phyloP scores from a whole-genome alignment of 2,329 filamentous ascomycete genomes.

The Aspergillus sp. region DNA sequence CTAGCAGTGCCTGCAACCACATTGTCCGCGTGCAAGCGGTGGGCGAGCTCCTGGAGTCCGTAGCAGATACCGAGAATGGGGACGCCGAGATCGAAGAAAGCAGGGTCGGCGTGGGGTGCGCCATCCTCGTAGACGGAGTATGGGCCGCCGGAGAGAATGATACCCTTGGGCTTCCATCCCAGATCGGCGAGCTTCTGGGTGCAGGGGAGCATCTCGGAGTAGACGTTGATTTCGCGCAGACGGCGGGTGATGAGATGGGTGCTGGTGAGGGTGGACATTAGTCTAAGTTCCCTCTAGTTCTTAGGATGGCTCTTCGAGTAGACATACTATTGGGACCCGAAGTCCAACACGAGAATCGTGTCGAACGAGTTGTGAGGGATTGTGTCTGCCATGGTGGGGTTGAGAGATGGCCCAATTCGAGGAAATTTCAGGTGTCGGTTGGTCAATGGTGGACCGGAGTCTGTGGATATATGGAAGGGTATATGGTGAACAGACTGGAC shows the following conservation, averaged over 20 bases:
- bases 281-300: conserved; percentile 2
- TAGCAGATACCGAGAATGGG: conserved; percentile 64
- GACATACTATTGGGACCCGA: conserved; percentile 48
- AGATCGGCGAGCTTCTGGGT: conserved; percentile 78
- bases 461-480: neutral
- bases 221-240: conserved; percentile 76
- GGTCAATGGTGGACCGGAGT: neutral
- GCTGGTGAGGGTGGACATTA: neutral
- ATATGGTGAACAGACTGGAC: neutral
- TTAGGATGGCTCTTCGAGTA: conserved; percentile 1
- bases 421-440: neutral
- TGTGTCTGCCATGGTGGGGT: conserved; percentile 18
- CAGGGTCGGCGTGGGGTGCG: conserved; percentile 77
- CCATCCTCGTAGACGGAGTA: conserved; percentile 80
- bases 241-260: conserved; percentile 36
- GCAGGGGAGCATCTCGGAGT: conserved; percentile 84
- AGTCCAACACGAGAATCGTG: conserved; percentile 72
- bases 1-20: conserved; percentile 67
- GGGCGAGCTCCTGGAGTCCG: conserved; percentile 70
- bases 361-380: conserved; percentile 46
- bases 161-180: conserved; percentile 75
- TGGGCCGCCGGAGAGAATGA: conserved; percentile 55
- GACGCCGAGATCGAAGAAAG: conserved; percentile 73
- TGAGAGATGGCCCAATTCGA: neutral
- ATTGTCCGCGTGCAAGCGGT: conserved; percentile 63